phyloP scores from a whole-genome alignment of 345 rosid genomes.

The Melaleuca quinquenervia region DNA sequence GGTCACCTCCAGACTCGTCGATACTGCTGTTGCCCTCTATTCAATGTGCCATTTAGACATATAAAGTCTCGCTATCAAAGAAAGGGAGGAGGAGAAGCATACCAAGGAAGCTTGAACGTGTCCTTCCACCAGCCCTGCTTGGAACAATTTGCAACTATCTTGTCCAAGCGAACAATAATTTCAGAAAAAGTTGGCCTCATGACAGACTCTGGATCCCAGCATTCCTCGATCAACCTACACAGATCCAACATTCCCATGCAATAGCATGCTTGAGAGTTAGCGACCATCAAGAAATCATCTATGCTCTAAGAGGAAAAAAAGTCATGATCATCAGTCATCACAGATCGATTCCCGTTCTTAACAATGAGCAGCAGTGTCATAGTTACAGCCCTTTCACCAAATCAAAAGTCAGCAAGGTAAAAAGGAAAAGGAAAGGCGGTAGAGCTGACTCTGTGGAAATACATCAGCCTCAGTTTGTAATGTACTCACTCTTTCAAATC shows the following conservation, averaged over 20 bases:
- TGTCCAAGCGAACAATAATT: constrained; percentile 73
- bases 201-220: constrained; percentile 58
- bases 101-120: constrained; percentile 94
- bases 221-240: constrained; percentile 77
- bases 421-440: background rate
- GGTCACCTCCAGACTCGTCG: background rate
- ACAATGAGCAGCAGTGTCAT: background rate
- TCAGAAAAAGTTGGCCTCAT: constrained; percentile 71
- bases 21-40: background rate
- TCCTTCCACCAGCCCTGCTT: constrained; percentile 97
- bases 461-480: background rate
- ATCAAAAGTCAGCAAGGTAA: background rate
- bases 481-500: constrained; percentile 78
- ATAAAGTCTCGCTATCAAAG: background rate
- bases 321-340: background rate
- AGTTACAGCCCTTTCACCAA: background rate
- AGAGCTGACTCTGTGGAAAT: background rate
- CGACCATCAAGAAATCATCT: background rate
- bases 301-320: background rate
- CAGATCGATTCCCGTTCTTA: background rate
- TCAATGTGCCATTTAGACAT: background rate
- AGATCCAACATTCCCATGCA: background rate
- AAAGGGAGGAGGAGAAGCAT: constrained; percentile 13
- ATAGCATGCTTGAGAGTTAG: background rate
- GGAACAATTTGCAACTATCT: constrained; percentile 54